Evolutionary conservation across 768 basidiomycete species (phyloP).

Genomic region (Lactarius psammicola): DNA sequence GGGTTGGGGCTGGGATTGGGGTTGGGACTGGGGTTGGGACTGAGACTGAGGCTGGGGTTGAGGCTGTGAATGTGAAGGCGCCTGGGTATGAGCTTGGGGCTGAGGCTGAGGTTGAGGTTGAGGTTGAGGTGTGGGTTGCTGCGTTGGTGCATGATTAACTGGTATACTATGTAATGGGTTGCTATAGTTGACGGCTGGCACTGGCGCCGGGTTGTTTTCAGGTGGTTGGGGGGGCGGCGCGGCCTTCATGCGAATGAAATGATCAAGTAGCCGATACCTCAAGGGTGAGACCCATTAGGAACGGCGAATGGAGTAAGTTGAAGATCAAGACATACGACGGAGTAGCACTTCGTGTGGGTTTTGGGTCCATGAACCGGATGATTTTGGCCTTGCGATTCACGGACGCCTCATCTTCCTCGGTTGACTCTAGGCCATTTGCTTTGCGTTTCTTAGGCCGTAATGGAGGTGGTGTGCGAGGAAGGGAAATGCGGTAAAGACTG

Average conservation of each 20-base stretch:
- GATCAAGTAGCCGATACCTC: constrained; percentile 29
- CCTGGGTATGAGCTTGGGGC: constrained; percentile 9
- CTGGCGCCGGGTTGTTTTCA: not conserved
- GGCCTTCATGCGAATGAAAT: not conserved
- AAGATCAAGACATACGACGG: constrained; percentile 45
- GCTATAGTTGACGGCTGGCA: not conserved
- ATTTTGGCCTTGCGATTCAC: constrained; percentile 71
- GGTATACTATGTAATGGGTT: constrained; percentile 19
- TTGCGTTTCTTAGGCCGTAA: constrained; percentile 60
- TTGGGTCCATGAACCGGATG: constrained; percentile 76
- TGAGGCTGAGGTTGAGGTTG: constrained; percentile 19
- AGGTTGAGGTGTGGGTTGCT: constrained; percentile 2
- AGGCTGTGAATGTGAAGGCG: constrained; percentile 7
- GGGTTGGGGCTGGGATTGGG: constrained; percentile 14
- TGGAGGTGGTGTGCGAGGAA: constrained; percentile 67
- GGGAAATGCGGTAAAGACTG: constrained; percentile 66
- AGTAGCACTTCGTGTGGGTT: constrained; percentile 43
- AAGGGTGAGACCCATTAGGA: not conserved
- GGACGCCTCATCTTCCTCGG: constrained; percentile 72
- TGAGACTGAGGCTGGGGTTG: not conserved
- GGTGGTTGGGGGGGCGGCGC: constrained; percentile 3
- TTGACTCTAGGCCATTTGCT: constrained; percentile 59
- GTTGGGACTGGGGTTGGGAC: constrained; percentile 12
- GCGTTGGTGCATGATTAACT: not conserved
- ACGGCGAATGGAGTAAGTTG: not conserved